phyloP scores from a whole-genome alignment of 768 basidiomycete genomes.

The Candolleomyces aberdarensis region DNA sequence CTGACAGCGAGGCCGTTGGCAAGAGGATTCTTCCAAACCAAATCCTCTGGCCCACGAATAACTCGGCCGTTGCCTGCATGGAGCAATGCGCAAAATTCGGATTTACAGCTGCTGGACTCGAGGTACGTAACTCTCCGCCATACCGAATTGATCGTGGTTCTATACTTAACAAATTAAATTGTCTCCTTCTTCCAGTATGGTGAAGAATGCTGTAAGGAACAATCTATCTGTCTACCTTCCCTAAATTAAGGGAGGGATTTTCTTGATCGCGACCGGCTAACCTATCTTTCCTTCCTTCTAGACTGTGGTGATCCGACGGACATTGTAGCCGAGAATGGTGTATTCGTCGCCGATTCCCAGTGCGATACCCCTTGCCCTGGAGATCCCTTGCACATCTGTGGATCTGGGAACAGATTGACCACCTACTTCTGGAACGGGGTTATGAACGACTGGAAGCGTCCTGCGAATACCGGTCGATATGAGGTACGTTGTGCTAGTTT shows the following conservation, averaged over 20 bases:
- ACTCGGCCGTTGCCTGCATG: slow-evolving; percentile 62
- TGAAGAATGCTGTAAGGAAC: slow-evolving; percentile 66
- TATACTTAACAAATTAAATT: not conserved
- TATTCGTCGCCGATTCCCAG: slow-evolving; percentile 38
- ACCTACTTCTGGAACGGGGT: slow-evolving; percentile 54
- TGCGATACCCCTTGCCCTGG: slow-evolving; percentile 61
- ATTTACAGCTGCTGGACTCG: slow-evolving; percentile 67
- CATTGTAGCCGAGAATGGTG: slow-evolving; percentile 37
- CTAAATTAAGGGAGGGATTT: not conserved
- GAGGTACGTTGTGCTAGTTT: slow-evolving; percentile 44
- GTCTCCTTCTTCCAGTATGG: slow-evolving; percentile 39
- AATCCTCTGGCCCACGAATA: slow-evolving; percentile 56
- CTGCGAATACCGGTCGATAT: slow-evolving; percentile 63
- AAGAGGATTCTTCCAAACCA: slow-evolving; percentile 58
- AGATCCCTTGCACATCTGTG: slow-evolving; percentile 68
- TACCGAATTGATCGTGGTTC: slow-evolving; percentile 1
- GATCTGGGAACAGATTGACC: slow-evolving; percentile 50
- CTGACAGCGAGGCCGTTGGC: slow-evolving; percentile 44
- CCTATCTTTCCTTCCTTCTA: slow-evolving; percentile 19
- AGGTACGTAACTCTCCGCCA: slow-evolving; percentile 24
- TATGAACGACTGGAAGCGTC: slow-evolving; percentile 63
- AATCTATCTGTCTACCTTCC: not conserved
- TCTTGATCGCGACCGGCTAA: not conserved
- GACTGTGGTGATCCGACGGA: slow-evolving; percentile 71
- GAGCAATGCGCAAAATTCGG: slow-evolving; percentile 69